Percentiles rank a stretch among this genome's conserved stretches.
These are phyloP conservation scores for Coemansia sp. DNA, from an alignment of 192 early-diverging fungal species.

Conservation along the genomic window DNA sequence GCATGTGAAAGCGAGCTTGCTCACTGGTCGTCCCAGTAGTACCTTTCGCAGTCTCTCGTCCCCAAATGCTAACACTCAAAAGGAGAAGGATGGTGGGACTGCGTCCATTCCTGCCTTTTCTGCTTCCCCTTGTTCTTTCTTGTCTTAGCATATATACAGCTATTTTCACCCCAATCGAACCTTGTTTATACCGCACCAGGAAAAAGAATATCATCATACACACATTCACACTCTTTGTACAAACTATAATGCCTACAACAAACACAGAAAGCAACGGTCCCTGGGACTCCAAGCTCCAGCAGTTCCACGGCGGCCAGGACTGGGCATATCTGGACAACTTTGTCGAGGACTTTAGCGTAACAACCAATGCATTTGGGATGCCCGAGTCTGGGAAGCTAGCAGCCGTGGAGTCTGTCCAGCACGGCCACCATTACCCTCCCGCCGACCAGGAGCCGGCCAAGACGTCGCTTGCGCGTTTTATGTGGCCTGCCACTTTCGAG, in stretches of 20 bases:
- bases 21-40: constrained; percentile 3
- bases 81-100: neutral
- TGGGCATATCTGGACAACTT: constrained; percentile 81
- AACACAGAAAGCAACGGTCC: constrained; percentile 27
- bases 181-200: neutral
- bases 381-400: constrained; percentile 72
- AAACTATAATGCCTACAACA: constrained; percentile 10
- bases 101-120: neutral
- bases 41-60: no score
- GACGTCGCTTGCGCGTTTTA: constrained; percentile 73
- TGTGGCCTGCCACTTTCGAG: constrained; percentile 67
- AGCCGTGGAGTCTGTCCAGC: constrained; percentile 63
- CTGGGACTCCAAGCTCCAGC: constrained; percentile 88
- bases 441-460: constrained; percentile 92
- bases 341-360: constrained; percentile 90
- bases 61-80: neutral
- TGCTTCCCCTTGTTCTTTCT: neutral
- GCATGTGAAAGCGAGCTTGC: constrained; percentile 4
- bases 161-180: neutral
- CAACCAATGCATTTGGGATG: constrained; percentile 85
- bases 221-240: neutral
- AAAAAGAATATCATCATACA: neutral
- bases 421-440: constrained; percentile 86
- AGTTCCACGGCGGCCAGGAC: constrained; percentile 87
- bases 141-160: neutral